Base-by-base conservation (phyloP, 495 filamentous ascomycete species). In the Aspergillus avenaceus region DNA sequence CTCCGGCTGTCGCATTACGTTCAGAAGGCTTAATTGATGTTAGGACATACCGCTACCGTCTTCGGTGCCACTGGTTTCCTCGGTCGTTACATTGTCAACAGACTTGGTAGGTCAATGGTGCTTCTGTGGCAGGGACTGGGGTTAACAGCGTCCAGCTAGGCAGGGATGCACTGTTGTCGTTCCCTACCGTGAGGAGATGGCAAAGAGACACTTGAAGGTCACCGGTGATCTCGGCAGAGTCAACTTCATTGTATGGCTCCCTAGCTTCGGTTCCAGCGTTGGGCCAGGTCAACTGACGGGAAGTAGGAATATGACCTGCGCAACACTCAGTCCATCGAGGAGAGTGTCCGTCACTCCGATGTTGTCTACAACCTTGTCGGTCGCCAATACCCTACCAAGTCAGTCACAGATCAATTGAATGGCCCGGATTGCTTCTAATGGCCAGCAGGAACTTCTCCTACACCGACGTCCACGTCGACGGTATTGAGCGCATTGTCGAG, bases 21-120 rank as follows among this genome's bases (percentile, higher is more conserved):
- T 52, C 46, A 51, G 50, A 46, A 47, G 43, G 49, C 47, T 62
- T 64, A 64, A 66, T 54, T 52, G 53, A 18, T 50, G 56, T 56
- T 76, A 90, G 91, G 90, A 45, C 90, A 97, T 70, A 97, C 91
- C 51, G 91, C 87, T 27, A 99, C 93, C 34, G 91, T 99, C 61
- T 99, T 99, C 70, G 93, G 93, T 70, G 95, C 95, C 54, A 96
- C 92, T 34, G 93, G 93, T 54, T 91, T 95, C 67, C 79, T 99
- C 31, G 93, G 93, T 61, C 85, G 93, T 60, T 99, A 99, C 69
- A 95, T 99, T 70, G 93, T 97, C 61, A 95, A 95, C 72, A 82
- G 86, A 61, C 83, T 99, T 62, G 93, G 93, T 95, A 80, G 55
- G 79, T 62, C 23, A 41, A 40, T 21, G 25, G 32, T 22, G 24